Conservation (phyloP, 805 yeast genomes). For the Maudiozyma barnettii region DNA sequence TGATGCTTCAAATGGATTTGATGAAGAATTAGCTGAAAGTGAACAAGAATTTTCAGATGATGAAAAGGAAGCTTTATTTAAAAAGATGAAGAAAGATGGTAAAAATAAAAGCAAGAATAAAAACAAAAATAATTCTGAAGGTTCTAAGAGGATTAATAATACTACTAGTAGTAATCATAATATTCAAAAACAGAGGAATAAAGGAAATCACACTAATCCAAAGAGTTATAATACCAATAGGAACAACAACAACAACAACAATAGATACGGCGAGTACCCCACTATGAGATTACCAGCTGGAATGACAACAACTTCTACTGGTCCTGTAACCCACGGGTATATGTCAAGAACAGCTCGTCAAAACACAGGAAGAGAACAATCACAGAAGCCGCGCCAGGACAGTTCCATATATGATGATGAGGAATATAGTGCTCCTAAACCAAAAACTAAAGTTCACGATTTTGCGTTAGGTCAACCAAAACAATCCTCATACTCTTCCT, state of each 20-base stretch:
- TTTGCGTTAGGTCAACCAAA: too few relatives aligned
- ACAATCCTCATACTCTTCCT: too few relatives aligned
- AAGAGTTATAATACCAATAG: not conserved
- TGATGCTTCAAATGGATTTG: constrained; percentile 91
- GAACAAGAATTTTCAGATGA: constrained; percentile 96
- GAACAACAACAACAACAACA: not conserved
- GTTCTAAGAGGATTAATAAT: constrained; percentile 4
- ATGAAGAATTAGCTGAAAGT: constrained; percentile 86
- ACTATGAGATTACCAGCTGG: constrained; percentile 12
- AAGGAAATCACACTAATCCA: too few relatives aligned
- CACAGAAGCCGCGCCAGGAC: not conserved
- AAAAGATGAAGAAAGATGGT: constrained; percentile 52
- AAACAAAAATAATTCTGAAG: constrained; percentile 6
- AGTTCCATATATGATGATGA: not conserved
- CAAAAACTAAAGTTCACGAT: not conserved
- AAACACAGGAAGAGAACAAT: not conserved
- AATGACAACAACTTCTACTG: constrained; percentile 3
- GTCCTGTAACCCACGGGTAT: constrained; percentile 3
- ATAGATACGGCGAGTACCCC: not conserved
- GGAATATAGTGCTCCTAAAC: not conserved
- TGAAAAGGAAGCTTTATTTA: constrained; percentile 71
- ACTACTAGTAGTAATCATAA: not conserved
- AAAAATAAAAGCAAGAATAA: constrained; percentile 36
- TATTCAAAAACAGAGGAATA: not conserved
- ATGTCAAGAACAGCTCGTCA: constrained; percentile 6